Conservation (phyloP, 1,284 basidiomycete species). For the Schizophyllum amplum region DNA sequence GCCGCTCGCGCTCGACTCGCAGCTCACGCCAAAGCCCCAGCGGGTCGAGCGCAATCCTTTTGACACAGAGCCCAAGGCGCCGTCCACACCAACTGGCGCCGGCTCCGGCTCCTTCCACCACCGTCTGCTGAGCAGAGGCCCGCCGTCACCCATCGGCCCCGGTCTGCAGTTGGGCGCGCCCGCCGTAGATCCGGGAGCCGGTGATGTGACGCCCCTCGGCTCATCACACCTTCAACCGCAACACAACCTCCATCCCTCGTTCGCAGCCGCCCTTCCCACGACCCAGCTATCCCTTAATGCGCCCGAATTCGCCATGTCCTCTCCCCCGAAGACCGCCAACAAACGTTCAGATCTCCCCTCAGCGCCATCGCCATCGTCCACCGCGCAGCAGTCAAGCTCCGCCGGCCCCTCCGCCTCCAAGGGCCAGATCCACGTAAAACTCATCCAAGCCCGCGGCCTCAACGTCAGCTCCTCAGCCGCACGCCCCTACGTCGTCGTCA, state of each 20-base stretch:
- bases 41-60: slow-evolving; percentile 63
- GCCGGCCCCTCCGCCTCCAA: slow-evolving; percentile 35
- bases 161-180: slow-evolving; percentile 16
- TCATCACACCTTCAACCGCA: neutral
- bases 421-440: slow-evolving; percentile 91
- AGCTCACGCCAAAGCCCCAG: slow-evolving; percentile 63
- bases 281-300: slow-evolving; percentile 73
- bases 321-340: slow-evolving; percentile 40
- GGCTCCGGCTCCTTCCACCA: slow-evolving; percentile 18
- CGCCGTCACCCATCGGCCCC: slow-evolving; percentile 57
- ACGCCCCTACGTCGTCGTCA: slow-evolving; percentile 92
- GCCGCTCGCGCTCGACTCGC: slow-evolving; percentile 29
- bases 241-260: slow-evolving; percentile 16
- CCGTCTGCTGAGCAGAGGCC: slow-evolving; percentile 41
- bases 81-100: slow-evolving; percentile 10
- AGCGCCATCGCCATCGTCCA: slow-evolving; percentile 33
- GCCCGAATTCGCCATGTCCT: slow-evolving; percentile 69
- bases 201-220: slow-evolving; percentile 30
- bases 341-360: slow-evolving; percentile 27
- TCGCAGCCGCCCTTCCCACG: slow-evolving; percentile 53
- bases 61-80: slow-evolving; percentile 32
- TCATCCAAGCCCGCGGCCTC: slow-evolving; percentile 88
- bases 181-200: slow-evolving; percentile 17
- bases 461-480: slow-evolving; percentile 60
- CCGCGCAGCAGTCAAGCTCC: too few species aligned